A percentile compares a stretch with the other conserved stretches of the same genome.
These are phyloP conservation scores for Cyclotella choctawhatcheeana DNA, from an alignment of 108 stramenopile species.

Conservation along the genomic window DNA sequence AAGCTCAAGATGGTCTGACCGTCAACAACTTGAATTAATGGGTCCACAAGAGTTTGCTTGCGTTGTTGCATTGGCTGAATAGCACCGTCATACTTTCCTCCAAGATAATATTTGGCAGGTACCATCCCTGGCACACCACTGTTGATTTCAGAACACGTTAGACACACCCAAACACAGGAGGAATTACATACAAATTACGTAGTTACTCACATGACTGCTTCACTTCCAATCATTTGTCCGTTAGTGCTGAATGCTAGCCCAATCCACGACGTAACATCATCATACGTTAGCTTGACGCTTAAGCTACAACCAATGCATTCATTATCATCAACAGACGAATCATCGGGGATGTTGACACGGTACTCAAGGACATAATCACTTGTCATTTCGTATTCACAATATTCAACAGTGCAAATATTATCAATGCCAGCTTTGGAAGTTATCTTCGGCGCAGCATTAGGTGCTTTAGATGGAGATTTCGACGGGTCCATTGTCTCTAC, in stretches of 20 bases:
- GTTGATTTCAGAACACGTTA: not conserved
- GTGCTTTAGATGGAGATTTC: not conserved
- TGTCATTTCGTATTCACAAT: slow-evolving; percentile 2
- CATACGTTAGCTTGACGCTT: not conserved
- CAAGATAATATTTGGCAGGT: slow-evolving; percentile 16
- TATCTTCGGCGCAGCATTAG: not conserved
- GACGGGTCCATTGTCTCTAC: not conserved
- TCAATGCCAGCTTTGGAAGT: not conserved
- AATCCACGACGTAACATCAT: slow-evolving; percentile 36
- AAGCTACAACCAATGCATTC: slow-evolving; percentile 5
- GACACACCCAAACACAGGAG: not conserved
- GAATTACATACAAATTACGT: slow-evolving; percentile 10
- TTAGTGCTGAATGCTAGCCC: slow-evolving; percentile 36
- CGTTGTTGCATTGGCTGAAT: slow-evolving; percentile 38
- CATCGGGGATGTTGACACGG: slow-evolving; percentile 3
- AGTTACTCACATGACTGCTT: slow-evolving; percentile 39
- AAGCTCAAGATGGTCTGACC: slow-evolving; percentile 60
- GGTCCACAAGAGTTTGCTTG: slow-evolving; percentile 66
- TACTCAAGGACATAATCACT: slow-evolving; percentile 5
- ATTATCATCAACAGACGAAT: not conserved
- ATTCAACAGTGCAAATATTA: slow-evolving; percentile 3
- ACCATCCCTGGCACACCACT: slow-evolving; percentile 14
- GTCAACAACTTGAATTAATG: slow-evolving; percentile 48
- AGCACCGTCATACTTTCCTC: slow-evolving; percentile 18
- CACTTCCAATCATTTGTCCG: slow-evolving; percentile 38